A percentile compares a stretch with the other conserved stretches of the same genome.
phyloP scores from a whole-genome alignment of 495 filamentous ascomycete species.

The Jackrogersella minutella region DNA sequence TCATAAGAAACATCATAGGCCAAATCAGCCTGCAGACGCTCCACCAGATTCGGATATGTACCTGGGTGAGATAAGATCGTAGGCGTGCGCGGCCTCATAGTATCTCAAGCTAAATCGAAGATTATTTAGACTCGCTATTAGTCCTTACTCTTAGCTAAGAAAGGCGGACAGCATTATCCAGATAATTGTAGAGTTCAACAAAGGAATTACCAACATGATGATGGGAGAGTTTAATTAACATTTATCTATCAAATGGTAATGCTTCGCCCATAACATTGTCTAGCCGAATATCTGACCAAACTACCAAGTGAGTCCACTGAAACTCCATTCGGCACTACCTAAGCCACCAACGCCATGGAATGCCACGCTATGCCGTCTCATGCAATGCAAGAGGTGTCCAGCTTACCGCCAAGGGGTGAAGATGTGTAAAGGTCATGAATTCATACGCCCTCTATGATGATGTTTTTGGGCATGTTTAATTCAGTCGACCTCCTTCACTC shows the following conservation, averaged over 20 bases:
- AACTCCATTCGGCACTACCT: neutral
- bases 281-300: neutral
- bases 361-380: slow-evolving; percentile 12
- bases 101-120: too few relatives aligned
- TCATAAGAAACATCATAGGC: too few relatives aligned
- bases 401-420: too few relatives aligned
- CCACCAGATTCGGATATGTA: too few relatives aligned
- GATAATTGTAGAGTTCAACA: neutral
- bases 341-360: slow-evolving; percentile 20
- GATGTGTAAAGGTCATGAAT: too few relatives aligned
- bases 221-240: neutral
- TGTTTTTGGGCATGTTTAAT: neutral
- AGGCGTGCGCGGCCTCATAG: too few relatives aligned
- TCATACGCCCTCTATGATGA: neutral
- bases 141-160: too few relatives aligned
- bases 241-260: neutral
- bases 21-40: too few relatives aligned
- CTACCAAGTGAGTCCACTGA: neutral
- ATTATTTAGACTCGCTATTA: too few relatives aligned
- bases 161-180: too few relatives aligned
- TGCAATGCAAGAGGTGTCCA: slow-evolving; percentile 22
- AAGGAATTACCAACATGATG: neutral
- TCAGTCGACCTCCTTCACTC: neutral
- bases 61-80: too few relatives aligned
- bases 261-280: neutral